These are phyloP conservation scores for Saturnispora diversa DNA, from an alignment of 805 yeast species.

Conservation along the genomic window DNA sequence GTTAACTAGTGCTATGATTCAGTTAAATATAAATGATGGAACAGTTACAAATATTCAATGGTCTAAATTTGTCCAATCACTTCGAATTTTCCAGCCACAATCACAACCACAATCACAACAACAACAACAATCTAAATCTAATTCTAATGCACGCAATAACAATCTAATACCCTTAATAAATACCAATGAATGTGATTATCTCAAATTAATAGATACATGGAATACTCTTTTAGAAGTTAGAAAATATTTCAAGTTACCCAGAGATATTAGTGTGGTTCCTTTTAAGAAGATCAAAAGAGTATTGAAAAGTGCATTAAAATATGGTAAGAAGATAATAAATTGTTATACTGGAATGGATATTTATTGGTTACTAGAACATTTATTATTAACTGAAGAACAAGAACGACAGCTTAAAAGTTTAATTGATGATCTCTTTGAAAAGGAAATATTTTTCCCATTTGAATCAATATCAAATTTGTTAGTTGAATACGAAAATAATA, in stretches of 20 bases:
- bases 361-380: conserved; percentile 15
- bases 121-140: background rate
- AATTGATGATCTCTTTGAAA: conserved; percentile 5
- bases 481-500: conserved; percentile 5
- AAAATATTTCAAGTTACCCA: conserved; percentile 23
- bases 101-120: too few relatives aligned
- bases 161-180: conserved; percentile 6
- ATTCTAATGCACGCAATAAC: background rate
- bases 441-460: conserved; percentile 11
- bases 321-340: conserved; percentile 2
- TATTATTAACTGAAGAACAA: conserved; percentile 14
- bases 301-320: conserved; percentile 15
- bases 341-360: background rate
- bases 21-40: background rate
- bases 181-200: background rate
- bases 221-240: conserved; percentile 17
- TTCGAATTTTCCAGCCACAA: background rate
- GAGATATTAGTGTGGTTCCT: conserved; percentile 19
- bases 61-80: background rate
- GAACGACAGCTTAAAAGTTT: conserved; percentile 6
- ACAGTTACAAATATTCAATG: background rate
- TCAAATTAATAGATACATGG: conserved; percentile 9
- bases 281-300: conserved; percentile 16
- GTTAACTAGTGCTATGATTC: background rate
- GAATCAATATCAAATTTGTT: conserved; percentile 11